Evolutionary conservation across 1,284 basidiomycete genomes (phyloP).

Genomic region (Cryptococcus sp.): DNA sequence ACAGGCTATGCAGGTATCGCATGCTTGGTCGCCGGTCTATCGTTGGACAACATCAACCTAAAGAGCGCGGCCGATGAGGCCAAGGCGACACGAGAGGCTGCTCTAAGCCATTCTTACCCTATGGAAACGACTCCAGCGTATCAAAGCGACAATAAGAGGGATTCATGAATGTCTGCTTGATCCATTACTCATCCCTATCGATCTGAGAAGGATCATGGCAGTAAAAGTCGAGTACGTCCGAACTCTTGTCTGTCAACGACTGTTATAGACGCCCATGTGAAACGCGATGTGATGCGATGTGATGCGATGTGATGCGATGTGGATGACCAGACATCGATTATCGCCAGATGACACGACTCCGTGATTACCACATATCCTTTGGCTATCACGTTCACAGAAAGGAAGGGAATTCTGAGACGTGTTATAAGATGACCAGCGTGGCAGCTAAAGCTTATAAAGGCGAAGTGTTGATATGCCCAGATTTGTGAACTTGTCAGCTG

Average conservation of each 20-base stretch:
- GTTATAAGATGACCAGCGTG: no score
- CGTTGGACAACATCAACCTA: constrained; percentile 22
- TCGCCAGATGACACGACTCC: background rate
- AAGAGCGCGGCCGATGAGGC: constrained; percentile 18
- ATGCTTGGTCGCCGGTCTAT: constrained; percentile 12
- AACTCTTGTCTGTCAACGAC: no score
- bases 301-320: no score
- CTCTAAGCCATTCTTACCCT: constrained; percentile 5
- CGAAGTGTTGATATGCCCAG: no score
- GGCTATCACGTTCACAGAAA: background rate
- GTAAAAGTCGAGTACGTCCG: no score
- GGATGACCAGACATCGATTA: no score
- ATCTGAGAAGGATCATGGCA: no score
- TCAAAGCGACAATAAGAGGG: background rate
- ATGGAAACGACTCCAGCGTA: constrained; percentile 4
- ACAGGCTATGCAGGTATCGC: constrained; percentile 10
- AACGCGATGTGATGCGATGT: no score
- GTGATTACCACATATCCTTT: background rate
- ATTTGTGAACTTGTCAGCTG: no score
- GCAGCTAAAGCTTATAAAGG: no score
- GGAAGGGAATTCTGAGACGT: background rate
- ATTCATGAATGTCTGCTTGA: background rate
- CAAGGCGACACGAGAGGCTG: constrained; percentile 5
- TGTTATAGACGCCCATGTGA: no score
- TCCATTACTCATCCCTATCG: background rate